These are phyloP conservation scores for Arachis stenosperma DNA, from an alignment of 306 rosid species.

Conservation along the genomic window DNA sequence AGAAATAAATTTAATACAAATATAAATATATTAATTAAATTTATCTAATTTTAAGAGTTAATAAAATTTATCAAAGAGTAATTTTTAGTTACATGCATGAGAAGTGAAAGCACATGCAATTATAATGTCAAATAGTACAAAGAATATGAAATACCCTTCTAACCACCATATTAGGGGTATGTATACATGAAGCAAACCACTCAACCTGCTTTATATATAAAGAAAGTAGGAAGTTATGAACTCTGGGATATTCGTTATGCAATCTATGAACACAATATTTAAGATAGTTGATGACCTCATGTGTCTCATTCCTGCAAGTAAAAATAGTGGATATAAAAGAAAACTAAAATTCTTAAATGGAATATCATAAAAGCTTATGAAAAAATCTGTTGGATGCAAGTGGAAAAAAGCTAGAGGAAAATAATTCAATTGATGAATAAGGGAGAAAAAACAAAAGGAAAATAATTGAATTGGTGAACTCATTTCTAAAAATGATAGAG, in stretches of 20 bases:
- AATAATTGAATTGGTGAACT: background rate
- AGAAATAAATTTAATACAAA: conserved; percentile 34
- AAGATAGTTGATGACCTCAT: conserved; percentile 95
- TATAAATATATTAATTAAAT: background rate
- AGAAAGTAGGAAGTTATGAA: conserved; percentile 92
- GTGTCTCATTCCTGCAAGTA: conserved; percentile 90
- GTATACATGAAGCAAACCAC: conserved; percentile 36
- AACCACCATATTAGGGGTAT: conserved; percentile 30
- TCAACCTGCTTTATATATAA: conserved; percentile 93
- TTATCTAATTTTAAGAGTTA: conserved; percentile 28
- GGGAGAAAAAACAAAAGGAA: background rate
- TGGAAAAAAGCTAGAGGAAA: background rate
- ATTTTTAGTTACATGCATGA: conserved; percentile 1
- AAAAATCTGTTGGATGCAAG: background rate
- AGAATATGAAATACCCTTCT: conserved; percentile 6
- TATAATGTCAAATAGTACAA: background rate
- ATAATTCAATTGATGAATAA: background rate
- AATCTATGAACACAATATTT: conserved; percentile 89
- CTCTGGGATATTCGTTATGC: conserved; percentile 96
- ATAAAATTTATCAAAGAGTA: conserved; percentile 8
- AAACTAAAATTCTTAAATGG: conserved; percentile 15
- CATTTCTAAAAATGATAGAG: conserved; percentile 33
- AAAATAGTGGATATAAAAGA: conserved; percentile 31
- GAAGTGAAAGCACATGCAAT: conserved; percentile 16
- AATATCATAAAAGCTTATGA: conserved; percentile 3